Percentiles rank a stretch among this genome's conserved stretches.
These are phyloP conservation scores for Backusella tarrabulga DNA, from an alignment of 192 early-diverging fungal genomes.

Conservation along the genomic window DNA sequence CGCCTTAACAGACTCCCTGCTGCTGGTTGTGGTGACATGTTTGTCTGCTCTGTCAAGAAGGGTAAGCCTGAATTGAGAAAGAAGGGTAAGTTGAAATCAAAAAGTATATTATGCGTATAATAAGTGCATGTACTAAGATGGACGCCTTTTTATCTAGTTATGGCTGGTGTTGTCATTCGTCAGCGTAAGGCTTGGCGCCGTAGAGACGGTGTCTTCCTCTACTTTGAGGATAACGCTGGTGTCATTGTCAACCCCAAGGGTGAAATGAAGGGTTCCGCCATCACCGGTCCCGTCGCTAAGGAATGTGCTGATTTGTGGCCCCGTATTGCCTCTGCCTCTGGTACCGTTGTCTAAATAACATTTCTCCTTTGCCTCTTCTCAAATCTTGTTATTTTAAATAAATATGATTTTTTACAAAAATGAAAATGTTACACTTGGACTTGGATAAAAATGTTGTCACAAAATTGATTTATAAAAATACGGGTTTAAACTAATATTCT, in stretches of 20 bases:
- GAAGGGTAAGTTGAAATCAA: constrained; percentile 72
- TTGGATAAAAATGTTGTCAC: too few species aligned
- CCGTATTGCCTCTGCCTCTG: constrained; percentile 93
- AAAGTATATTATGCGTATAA: too few species aligned
- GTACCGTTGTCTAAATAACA: constrained; percentile 59
- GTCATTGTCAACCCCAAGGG: constrained; percentile 89
- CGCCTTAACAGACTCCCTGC: constrained; percentile 97
- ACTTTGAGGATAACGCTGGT: constrained; percentile 99
- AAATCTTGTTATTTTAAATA: too few species aligned
- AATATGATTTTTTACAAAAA: too few species aligned
- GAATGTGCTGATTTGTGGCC: constrained; percentile 99
- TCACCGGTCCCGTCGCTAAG: constrained; percentile 99
- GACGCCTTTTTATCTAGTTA: constrained; percentile 53
- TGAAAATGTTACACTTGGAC: too few species aligned
- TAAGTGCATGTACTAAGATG: too few species aligned
- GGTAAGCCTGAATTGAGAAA: constrained; percentile 99
- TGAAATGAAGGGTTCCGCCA: constrained; percentile 66
- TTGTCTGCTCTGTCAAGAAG: constrained; percentile 99
- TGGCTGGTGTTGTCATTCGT: constrained; percentile 98
- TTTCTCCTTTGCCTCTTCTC: background rate
- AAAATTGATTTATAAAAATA: too few species aligned
- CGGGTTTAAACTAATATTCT: too few species aligned
- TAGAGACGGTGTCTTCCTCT: constrained; percentile 97
- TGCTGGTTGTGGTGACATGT: constrained; percentile 98
- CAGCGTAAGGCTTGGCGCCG: constrained; percentile 99